A percentile compares a stretch with the other conserved stretches of the same genome.
Evolutionary conservation across 345 rosid species (phyloP).

Genomic region (Camelina hispida): DNA sequence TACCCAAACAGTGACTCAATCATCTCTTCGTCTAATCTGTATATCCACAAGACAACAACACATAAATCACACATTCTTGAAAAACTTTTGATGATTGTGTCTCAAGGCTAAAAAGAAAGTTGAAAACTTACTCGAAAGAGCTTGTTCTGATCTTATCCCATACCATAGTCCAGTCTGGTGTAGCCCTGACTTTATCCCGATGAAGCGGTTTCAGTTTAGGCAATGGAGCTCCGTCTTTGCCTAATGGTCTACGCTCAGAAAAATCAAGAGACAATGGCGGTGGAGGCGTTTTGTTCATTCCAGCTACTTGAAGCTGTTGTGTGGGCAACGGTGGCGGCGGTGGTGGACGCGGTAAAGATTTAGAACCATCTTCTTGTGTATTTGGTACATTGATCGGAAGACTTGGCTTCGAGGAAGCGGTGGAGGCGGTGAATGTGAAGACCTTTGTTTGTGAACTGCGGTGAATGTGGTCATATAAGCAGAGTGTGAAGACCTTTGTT

Average conservation of each 20-base stretch:
- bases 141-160: constrained; percentile 94
- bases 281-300: constrained; percentile 52
- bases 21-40: constrained; percentile 98
- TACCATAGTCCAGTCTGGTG: constrained; percentile 81
- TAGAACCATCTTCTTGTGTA: constrained; percentile 44
- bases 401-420: constrained; percentile 18
- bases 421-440: too few relatives aligned
- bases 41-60: constrained; percentile 30
- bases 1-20: constrained; percentile 94
- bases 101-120: neutral
- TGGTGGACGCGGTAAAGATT: constrained; percentile 61
- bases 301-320: constrained; percentile 18
- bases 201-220: constrained; percentile 97
- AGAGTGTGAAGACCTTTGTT: constrained; percentile 17
- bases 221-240: constrained; percentile 78
- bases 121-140: constrained; percentile 86
- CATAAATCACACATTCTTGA: neutral
- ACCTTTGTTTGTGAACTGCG: too few relatives aligned
- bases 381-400: neutral
- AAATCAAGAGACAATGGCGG: constrained; percentile 75
- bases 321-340: constrained; percentile 64
- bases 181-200: constrained; percentile 99
- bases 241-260: constrained; percentile 50
- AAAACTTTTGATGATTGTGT: neutral
- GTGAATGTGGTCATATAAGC: constrained; percentile 18